Conservation (phyloP, 164 flowering plant genomes). For the Vitis amurensis region DNA sequence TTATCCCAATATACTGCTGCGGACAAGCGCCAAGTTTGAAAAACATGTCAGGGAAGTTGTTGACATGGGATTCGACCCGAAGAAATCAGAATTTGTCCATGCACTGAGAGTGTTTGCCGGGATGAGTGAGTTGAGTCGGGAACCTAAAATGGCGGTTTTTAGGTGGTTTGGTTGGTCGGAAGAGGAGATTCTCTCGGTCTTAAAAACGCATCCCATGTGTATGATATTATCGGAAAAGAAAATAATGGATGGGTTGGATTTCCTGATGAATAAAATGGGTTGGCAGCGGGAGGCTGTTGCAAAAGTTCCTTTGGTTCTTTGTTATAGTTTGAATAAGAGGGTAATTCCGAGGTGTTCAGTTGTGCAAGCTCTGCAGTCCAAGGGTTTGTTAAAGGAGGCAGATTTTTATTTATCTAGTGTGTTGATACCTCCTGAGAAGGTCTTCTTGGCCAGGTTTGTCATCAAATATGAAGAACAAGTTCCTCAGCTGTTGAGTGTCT, state of each 20-base stretch:
- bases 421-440: neutral
- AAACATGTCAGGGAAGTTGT: neutral
- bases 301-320: conserved; percentile 1
- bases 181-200: neutral
- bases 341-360: conserved; percentile 19
- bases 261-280: neutral
- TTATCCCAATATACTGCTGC: neutral
- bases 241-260: conserved; percentile 10
- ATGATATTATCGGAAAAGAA: conserved; percentile 4
- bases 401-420: too few species aligned
- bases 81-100: neutral
- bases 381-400: neutral
- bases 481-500: conserved; percentile 18
- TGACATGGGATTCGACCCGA: conserved; percentile 8
- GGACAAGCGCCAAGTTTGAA: neutral
- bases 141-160: neutral
- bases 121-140: neutral
- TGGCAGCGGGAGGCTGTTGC: neutral
- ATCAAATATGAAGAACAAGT: conserved; percentile 4
- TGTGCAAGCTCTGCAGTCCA: conserved; percentile 7
- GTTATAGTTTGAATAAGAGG: conserved; percentile 26
- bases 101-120: neutral
- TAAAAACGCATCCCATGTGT: conserved; percentile 1
- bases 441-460: conserved; percentile 20
- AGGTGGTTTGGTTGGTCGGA: conserved; percentile 9